A percentile compares a stretch with the other conserved stretches of the same genome.
These are phyloP conservation scores for Platanus orientalis DNA, from an alignment of 164 flowering plant species.

Conservation along the genomic window DNA sequence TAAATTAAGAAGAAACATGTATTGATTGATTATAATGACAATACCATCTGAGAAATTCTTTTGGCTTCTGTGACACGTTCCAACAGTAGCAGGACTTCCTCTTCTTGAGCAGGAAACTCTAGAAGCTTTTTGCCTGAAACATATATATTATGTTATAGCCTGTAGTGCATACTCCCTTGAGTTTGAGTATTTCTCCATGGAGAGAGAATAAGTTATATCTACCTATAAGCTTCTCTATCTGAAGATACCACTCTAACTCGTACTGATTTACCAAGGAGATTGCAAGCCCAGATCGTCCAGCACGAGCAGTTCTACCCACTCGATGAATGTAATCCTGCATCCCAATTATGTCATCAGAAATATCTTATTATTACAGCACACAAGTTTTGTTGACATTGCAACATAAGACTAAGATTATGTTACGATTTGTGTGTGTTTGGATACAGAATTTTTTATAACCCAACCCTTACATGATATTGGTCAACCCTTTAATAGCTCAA, in stretches of 20 bases:
- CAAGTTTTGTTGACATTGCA: too few relatives aligned
- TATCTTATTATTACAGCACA: too few relatives aligned
- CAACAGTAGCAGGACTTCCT: constrained; percentile 59
- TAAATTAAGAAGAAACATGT: not conserved
- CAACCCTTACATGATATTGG: too few relatives aligned
- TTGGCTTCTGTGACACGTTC: constrained; percentile 81
- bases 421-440: not conserved
- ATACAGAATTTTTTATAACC: not conserved
- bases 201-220: constrained; percentile 2
- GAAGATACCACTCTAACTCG: constrained; percentile 79
- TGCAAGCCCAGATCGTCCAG: constrained; percentile 89
- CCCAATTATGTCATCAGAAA: constrained; percentile 7
- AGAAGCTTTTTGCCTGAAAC: constrained; percentile 72
- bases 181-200: not conserved
- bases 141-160: not conserved
- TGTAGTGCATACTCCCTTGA: not conserved
- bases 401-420: too few relatives aligned
- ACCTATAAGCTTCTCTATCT: constrained; percentile 82
- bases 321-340: constrained; percentile 88
- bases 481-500: not conserved
- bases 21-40: not conserved
- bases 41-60: constrained; percentile 64
- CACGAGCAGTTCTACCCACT: constrained; percentile 98
- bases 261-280: constrained; percentile 89
- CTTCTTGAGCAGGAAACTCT: constrained; percentile 49